These are phyloP conservation scores for Hsuehochloa calcarea DNA, from an alignment of 176 grass and related monocot species.

Conservation along the genomic window DNA sequence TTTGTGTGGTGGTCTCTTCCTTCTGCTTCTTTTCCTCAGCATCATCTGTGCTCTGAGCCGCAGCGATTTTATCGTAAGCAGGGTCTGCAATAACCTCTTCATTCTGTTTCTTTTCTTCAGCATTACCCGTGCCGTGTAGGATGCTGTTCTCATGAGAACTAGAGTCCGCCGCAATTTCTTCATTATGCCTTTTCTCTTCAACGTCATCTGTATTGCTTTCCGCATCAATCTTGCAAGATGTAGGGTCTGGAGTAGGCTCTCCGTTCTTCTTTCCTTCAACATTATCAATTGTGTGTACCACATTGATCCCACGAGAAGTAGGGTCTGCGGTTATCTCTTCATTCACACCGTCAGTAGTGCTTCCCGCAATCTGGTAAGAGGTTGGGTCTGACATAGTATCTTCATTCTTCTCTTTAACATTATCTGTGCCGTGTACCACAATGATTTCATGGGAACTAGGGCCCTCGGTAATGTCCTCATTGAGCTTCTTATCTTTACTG, in stretches of 20 bases:
- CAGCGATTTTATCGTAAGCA: neutral
- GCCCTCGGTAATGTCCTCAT: neutral
- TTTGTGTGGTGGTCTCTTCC: constrained; percentile 1
- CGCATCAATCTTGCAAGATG: neutral
- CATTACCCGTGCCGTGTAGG: neutral
- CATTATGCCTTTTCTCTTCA: neutral
- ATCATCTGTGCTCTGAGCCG: neutral
- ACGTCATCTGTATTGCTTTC: neutral
- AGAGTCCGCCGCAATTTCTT: constrained; percentile 1
- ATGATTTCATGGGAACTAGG: constrained; percentile 6
- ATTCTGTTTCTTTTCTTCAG: neutral
- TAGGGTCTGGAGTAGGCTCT: neutral
- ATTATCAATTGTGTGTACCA: neutral
- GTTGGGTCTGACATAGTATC: neutral
- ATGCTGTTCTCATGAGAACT: neutral
- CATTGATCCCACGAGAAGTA: neutral
- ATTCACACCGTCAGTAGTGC: neutral
- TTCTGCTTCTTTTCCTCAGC: neutral
- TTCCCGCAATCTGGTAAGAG: neutral
- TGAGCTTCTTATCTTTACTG: neutral
- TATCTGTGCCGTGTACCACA: neutral
- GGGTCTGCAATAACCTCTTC: neutral
- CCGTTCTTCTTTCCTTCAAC: neutral
- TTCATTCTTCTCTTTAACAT: constrained; percentile 23
- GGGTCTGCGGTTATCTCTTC: neutral